Evolutionary conservation across 2,329 filamentous ascomycete species (phyloP).

Genomic region (Cladobotryum protrusum): DNA sequence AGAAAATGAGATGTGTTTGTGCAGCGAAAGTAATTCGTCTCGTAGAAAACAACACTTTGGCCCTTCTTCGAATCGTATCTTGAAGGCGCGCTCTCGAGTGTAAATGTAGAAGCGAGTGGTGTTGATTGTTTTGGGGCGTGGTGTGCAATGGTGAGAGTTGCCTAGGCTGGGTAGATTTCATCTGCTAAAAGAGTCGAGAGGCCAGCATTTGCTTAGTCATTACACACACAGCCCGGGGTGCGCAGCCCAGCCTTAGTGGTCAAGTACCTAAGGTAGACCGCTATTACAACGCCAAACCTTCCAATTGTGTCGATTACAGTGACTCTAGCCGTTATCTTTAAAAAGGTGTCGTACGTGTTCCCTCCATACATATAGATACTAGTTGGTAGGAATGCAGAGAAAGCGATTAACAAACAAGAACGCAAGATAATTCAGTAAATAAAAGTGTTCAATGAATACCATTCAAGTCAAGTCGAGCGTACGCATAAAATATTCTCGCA

Average conservation of each 20-base stretch:
- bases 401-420: no score
- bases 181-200: constrained; percentile 16
- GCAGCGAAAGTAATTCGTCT: background rate
- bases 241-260: background rate
- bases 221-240: background rate
- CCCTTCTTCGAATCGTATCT: constrained; percentile 1
- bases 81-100: constrained; percentile 10
- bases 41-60: background rate
- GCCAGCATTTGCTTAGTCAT: constrained; percentile 11
- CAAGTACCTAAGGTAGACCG: no score
- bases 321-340: no score
- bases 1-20: no score
- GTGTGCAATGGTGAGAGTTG: constrained; percentile 35
- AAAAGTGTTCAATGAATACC: no score
- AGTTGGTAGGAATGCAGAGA: no score
- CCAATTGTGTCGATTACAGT: background rate
- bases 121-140: constrained; percentile 21
- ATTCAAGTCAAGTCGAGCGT: no score
- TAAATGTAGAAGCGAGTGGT: constrained; percentile 11
- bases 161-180: constrained; percentile 25
- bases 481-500: background rate
- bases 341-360: no score
- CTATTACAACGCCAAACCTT: background rate
- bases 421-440: no score
- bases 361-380: no score